Conservation (phyloP, 1,139 yeast species). For the Maudiozyma humilis region DNA sequence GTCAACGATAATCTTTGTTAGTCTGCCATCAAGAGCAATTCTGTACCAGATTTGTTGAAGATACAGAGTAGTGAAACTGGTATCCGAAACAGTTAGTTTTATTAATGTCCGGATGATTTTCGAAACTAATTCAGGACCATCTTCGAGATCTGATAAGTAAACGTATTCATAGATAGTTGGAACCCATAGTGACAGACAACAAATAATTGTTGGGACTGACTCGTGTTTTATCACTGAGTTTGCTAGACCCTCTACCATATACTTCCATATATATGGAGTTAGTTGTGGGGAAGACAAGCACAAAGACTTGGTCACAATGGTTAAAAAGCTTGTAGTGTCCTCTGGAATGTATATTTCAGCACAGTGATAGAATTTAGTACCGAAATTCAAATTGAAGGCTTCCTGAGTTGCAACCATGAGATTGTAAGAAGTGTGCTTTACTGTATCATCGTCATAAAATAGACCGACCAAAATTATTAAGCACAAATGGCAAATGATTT, state of each 20-base stretch:
- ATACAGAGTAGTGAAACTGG: conserved; percentile 38
- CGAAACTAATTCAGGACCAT: conserved; percentile 54
- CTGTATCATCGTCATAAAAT: conserved; percentile 48
- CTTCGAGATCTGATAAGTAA: conserved; percentile 42
- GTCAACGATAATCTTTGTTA: conserved; percentile 53
- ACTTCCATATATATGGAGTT: conserved; percentile 37
- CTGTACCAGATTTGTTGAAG: conserved; percentile 65
- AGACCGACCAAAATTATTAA: conserved; percentile 64
- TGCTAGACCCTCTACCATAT: conserved; percentile 24
- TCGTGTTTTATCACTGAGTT: conserved; percentile 15
- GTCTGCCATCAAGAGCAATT: conserved; percentile 51
- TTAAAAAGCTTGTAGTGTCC: conserved; percentile 58
- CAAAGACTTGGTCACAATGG: conserved; percentile 48
- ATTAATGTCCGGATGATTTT: conserved; percentile 58
- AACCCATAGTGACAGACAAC: conserved; percentile 75
- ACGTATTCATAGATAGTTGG: conserved; percentile 55
- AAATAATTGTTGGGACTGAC: conserved; percentile 30
- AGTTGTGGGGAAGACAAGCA: conserved; percentile 51
- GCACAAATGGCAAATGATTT: conserved; percentile 45
- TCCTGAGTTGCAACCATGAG: conserved; percentile 57
- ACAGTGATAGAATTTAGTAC: conserved; percentile 49
- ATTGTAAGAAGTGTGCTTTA: conserved; percentile 56
- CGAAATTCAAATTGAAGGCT: conserved; percentile 54
- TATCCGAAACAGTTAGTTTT: conserved; percentile 42
- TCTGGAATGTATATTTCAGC: conserved; percentile 65